A percentile compares a stretch with the other conserved stretches of the same genome.
phyloP scores from a whole-genome alignment of 257 asterid species.

The Craterostigma plantagineum region DNA sequence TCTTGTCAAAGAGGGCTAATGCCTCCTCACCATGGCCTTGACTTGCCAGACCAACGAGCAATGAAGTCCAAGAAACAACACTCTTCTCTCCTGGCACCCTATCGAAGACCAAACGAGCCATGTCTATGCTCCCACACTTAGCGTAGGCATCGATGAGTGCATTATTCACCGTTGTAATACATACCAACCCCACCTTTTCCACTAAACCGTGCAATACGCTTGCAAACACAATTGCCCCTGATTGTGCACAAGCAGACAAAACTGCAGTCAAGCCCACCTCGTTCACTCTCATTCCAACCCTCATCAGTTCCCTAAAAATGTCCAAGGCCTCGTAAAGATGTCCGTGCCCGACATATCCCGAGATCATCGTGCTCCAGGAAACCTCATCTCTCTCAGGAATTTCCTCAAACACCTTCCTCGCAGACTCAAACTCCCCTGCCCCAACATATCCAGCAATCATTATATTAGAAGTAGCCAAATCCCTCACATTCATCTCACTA shows the following conservation, averaged over 20 bases:
- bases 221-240: conserved; percentile 54
- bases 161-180: conserved; percentile 56
- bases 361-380: conserved; percentile 78
- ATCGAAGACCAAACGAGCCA: conserved; percentile 56
- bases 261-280: conserved; percentile 71
- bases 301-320: conserved; percentile 33
- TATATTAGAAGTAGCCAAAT: conserved; percentile 47
- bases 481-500: conserved; percentile 32
- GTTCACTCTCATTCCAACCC: conserved; percentile 37
- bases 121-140: conserved; percentile 53
- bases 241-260: conserved; percentile 65
- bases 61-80: conserved; percentile 63
- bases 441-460: conserved; percentile 68
- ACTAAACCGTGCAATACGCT: conserved; percentile 42
- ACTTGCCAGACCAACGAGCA: conserved; percentile 60
- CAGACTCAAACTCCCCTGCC: conserved; percentile 38
- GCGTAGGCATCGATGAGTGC: conserved; percentile 66
- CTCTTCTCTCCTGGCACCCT: conserved; percentile 43
- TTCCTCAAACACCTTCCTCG: conserved; percentile 28
- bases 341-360: conserved; percentile 38
- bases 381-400: conserved; percentile 50
- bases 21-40: conserved; percentile 77
- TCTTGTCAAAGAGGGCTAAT: conserved; percentile 29
- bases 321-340: conserved; percentile 32
- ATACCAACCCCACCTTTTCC: conserved; percentile 43